Conservation (phyloP, 768 basidiomycete species). For the Baorangia bicolor region DNA sequence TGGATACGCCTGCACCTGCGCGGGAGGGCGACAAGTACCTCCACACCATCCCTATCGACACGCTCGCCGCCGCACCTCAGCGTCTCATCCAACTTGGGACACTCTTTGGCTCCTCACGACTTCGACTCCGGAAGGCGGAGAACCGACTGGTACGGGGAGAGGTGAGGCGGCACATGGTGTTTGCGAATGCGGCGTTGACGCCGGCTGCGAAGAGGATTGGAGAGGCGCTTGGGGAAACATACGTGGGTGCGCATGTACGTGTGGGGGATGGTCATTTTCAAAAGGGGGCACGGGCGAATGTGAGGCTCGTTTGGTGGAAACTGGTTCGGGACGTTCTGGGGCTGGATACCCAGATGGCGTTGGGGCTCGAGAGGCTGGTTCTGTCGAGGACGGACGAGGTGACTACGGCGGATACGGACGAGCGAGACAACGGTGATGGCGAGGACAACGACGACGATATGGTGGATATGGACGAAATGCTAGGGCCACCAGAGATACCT, state of each 20-base stretch:
- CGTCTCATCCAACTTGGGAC: conserved; percentile 70
- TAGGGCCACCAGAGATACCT: conserved; percentile 20
- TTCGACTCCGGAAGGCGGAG: conserved; percentile 45
- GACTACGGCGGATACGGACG: background rate
- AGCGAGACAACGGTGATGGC: background rate
- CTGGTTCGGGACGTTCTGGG: conserved; percentile 51
- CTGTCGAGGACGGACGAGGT: background rate
- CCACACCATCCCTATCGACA: conserved; percentile 3
- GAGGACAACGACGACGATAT: background rate
- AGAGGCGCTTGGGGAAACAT: conserved; percentile 43
- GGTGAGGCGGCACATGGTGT: conserved; percentile 57
- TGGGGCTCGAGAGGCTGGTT: conserved; percentile 26
- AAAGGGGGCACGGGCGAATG: conserved; percentile 39
- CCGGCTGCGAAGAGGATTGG: conserved; percentile 45
- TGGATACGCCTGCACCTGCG: conserved; percentile 13
- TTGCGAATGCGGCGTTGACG: conserved; percentile 49
- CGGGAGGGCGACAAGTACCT: conserved; percentile 14
- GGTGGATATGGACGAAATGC: background rate
- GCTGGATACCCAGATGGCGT: conserved; percentile 36
- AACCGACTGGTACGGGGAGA: conserved; percentile 44
- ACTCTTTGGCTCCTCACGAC: conserved; percentile 72
- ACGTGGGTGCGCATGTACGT: conserved; percentile 66
- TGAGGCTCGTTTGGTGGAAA: conserved; percentile 54
- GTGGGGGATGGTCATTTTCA: conserved; percentile 67
- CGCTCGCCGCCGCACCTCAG: conserved; percentile 23